phyloP scores from a whole-genome alignment of 768 basidiomycete species.

The Piloderma croceum region DNA sequence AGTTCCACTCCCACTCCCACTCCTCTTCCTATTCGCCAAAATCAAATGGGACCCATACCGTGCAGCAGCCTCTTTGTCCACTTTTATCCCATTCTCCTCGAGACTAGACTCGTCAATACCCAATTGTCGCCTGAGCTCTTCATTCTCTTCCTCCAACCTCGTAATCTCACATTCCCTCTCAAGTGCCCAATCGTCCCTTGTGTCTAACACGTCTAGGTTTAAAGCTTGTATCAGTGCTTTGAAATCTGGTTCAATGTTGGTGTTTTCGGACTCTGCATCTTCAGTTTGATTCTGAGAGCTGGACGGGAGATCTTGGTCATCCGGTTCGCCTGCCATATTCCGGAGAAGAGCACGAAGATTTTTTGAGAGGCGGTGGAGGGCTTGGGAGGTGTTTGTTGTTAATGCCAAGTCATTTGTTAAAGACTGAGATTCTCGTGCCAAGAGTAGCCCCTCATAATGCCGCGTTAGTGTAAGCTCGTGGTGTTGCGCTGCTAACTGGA shows the following conservation, averaged over 20 bases:
- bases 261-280: conserved; percentile 16
- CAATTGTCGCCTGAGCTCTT: conserved; percentile 65
- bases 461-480: conserved; percentile 83
- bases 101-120: conserved; percentile 63
- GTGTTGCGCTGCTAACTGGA: conserved; percentile 82
- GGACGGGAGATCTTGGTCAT: conserved; percentile 39
- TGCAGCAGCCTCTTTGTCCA: conserved; percentile 44
- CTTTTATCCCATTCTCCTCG: conserved; percentile 43
- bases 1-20: conserved; percentile 5
- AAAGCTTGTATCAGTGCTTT: too few species aligned
- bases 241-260: conserved; percentile 36
- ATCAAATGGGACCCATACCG: conserved; percentile 32
- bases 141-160: conserved; percentile 80
- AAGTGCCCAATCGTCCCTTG: conserved; percentile 68
- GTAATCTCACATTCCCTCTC: conserved; percentile 86
- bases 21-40: conserved; percentile 18
- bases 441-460: conserved; percentile 84
- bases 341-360: conserved; percentile 68
- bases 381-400: conserved; percentile 54
- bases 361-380: conserved; percentile 67
- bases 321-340: conserved; percentile 58
- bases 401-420: conserved; percentile 51
- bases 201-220: conserved; percentile 39
- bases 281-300: conserved; percentile 34
- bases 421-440: conserved; percentile 53